phyloP scores from a whole-genome alignment of 2,329 filamentous ascomycete species.

The Blastomyces emzantsi region DNA sequence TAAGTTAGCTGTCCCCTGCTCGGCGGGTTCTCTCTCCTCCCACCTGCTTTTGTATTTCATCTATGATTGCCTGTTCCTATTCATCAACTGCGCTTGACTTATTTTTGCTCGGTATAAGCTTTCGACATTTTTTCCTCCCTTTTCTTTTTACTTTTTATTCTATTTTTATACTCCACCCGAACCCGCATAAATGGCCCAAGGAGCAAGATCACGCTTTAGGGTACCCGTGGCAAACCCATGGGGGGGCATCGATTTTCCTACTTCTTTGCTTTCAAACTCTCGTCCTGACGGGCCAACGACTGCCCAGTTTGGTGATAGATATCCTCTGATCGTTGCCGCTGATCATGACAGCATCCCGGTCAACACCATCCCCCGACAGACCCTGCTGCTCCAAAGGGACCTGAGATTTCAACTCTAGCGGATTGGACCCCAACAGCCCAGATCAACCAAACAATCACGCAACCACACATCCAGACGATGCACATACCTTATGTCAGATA shows the following conservation, averaged over 20 bases:
- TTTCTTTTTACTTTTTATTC: not conserved
- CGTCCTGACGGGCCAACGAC: not conserved
- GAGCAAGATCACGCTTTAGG: not conserved
- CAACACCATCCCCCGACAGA: not conserved
- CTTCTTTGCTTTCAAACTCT: not conserved
- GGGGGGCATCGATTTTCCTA: not conserved
- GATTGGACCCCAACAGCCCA: not conserved
- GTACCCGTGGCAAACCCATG: not conserved
- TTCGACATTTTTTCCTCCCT: not conserved
- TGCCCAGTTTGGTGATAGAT: no score
- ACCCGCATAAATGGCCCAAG: not conserved
- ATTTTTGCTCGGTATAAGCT: not conserved
- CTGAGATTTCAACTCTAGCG: not conserved
- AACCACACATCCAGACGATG: not conserved
- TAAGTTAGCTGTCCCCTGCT: not conserved
- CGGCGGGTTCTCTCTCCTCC: not conserved
- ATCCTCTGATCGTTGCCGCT: not conserved
- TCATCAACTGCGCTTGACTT: not conserved
- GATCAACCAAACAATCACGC: not conserved
- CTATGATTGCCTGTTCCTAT: not conserved
- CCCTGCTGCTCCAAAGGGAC: not conserved
- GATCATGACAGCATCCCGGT: not conserved
- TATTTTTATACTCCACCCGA: not conserved
- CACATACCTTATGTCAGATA: no score
- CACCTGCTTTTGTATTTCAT: not conserved